Conservation (phyloP, 2,329 filamentous ascomycete species). For the Paracorniculantispora psalliotae region DNA sequence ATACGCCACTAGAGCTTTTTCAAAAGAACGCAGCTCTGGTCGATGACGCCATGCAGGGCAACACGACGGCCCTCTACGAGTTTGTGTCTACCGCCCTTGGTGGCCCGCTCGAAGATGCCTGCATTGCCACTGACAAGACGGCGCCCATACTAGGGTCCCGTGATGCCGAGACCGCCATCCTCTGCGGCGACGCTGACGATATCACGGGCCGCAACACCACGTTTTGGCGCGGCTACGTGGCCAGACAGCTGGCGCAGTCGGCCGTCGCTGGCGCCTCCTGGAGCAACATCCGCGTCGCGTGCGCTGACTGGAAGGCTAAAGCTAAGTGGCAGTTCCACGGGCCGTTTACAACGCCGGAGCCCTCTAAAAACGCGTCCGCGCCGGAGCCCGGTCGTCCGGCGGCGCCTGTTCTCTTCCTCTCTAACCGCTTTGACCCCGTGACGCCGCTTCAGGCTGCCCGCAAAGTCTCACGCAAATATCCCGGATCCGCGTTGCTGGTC, state of each 20-base stretch:
- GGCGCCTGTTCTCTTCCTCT: constrained; percentile 40
- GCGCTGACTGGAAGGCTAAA: constrained; percentile 32
- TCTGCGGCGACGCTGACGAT: constrained; percentile 33
- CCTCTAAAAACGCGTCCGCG: constrained; percentile 16
- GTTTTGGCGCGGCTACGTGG: constrained; percentile 28
- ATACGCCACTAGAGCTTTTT: constrained; percentile 15
- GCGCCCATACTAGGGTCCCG: no score
- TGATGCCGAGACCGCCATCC: constrained; percentile 24
- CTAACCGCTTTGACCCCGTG: constrained; percentile 40
- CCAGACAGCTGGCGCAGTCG: constrained; percentile 23
- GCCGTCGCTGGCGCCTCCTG: constrained; percentile 28
- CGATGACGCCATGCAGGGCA: constrained; percentile 19
- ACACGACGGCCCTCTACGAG: not conserved
- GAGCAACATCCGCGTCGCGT: constrained; percentile 34
- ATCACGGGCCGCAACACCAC: constrained; percentile 18
- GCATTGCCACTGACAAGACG: not conserved
- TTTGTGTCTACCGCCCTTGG: not conserved
- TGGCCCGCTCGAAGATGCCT: constrained; percentile 1
- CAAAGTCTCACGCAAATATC: constrained; percentile 23
- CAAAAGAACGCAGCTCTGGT: constrained; percentile 16
- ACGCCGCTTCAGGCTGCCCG: constrained; percentile 38
- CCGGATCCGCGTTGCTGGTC: constrained; percentile 25
- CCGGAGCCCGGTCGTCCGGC: constrained; percentile 28
- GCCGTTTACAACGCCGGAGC: constrained; percentile 26
- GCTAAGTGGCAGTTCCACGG: constrained; percentile 38